phyloP scores from a whole-genome alignment of 139 green algal species.

The Microglena sp. region DNA sequence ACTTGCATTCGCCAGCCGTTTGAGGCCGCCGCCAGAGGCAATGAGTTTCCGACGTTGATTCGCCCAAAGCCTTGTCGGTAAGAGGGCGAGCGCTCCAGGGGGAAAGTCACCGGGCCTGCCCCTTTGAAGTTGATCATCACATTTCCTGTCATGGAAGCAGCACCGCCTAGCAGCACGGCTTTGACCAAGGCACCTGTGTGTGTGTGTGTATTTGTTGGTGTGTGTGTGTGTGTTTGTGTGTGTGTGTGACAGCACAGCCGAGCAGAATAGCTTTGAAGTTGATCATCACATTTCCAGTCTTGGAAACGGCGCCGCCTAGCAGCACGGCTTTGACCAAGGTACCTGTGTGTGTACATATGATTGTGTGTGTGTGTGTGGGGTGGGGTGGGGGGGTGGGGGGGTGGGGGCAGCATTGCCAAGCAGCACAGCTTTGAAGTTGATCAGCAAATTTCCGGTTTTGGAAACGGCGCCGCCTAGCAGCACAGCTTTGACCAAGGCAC shows the following conservation, averaged over 20 bases:
- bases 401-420: no score
- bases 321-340: constrained; percentile 77
- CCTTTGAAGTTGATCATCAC: neutral
- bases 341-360: constrained; percentile 26
- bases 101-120: constrained; percentile 28
- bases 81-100: constrained; percentile 19
- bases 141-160: neutral
- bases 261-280: neutral
- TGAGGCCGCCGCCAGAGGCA: constrained; percentile 36
- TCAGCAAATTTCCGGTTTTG: neutral
- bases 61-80: constrained; percentile 55
- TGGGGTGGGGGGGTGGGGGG: no score
- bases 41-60: constrained; percentile 38
- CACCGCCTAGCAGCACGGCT: constrained; percentile 60
- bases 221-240: no score
- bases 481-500: constrained; percentile 71
- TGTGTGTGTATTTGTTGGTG: constrained; percentile 5
- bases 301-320: constrained; percentile 34
- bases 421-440: neutral
- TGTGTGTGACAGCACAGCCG: no score
- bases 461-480: constrained; percentile 46
- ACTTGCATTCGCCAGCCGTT: constrained; percentile 24
- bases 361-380: no score
- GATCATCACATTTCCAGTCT: constrained; percentile 1
- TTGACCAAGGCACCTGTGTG: constrained; percentile 69